Evolutionary conservation across 768 basidiomycete genomes (phyloP).

Genomic region (Clitopilus passeckerianus): DNA sequence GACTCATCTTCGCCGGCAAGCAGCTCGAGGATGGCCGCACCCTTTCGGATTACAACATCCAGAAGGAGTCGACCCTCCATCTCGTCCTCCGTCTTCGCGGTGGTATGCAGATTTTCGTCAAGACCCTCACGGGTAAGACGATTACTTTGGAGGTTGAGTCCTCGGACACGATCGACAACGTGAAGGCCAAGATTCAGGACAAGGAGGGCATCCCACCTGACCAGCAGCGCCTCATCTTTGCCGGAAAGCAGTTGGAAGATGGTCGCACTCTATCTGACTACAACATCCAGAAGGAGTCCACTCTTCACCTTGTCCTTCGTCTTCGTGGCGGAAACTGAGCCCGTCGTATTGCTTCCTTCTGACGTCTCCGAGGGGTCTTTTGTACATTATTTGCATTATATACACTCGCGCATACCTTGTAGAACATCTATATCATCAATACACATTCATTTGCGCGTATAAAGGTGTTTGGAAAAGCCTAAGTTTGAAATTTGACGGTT

Average conservation of each 20-base stretch:
- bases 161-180: constrained; percentile 90
- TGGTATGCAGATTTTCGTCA: constrained; percentile 88
- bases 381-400: not conserved
- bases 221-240: constrained; percentile 88
- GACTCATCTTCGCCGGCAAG: constrained; percentile 91
- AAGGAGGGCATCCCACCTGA: constrained; percentile 83
- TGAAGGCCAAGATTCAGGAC: constrained; percentile 79
- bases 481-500: too few species aligned
- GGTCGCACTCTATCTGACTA: constrained; percentile 86
- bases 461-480: not conserved
- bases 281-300: constrained; percentile 80
- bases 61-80: constrained; percentile 76
- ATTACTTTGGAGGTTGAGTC: constrained; percentile 94
- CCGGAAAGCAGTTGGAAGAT: constrained; percentile 93
- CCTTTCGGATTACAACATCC: constrained; percentile 78
- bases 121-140: constrained; percentile 86
- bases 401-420: not conserved
- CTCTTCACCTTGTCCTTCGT: constrained; percentile 68
- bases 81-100: constrained; percentile 71
- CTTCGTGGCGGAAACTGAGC: constrained; percentile 52
- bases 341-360: not conserved
- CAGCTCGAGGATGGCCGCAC: constrained; percentile 94
- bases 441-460: not conserved
- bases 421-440: not conserved
- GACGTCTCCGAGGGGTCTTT: not conserved